These are phyloP conservation scores for Psilocybe sp. DNA, from an alignment of 768 basidiomycete species.

Conservation along the genomic window DNA sequence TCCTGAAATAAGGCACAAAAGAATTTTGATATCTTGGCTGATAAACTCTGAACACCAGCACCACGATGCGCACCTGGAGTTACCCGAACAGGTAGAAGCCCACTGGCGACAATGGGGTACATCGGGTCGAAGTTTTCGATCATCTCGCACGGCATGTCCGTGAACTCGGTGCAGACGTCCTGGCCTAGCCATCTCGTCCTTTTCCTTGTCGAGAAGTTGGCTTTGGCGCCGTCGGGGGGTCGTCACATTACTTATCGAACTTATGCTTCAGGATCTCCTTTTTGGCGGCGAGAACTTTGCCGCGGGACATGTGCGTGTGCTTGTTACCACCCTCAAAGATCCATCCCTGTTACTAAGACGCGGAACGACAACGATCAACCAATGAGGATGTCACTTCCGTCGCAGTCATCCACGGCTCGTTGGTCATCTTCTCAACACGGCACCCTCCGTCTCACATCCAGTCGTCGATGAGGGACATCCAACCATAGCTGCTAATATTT, in stretches of 20 bases:
- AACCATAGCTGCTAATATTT: too few relatives aligned
- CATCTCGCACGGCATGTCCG: constrained; percentile 84
- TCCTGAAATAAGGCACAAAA: too few relatives aligned
- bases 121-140: constrained; percentile 89
- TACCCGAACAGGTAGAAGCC: constrained; percentile 88
- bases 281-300: constrained; percentile 69
- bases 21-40: too few relatives aligned
- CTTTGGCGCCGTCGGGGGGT: constrained; percentile 72
- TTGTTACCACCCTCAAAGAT: too few relatives aligned
- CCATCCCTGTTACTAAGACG: too few relatives aligned
- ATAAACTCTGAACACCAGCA: too few relatives aligned
- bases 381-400: too few relatives aligned
- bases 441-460: too few relatives aligned
- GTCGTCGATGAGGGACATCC: too few relatives aligned
- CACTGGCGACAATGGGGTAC: constrained; percentile 91
- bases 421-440: too few relatives aligned
- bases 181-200: constrained; percentile 91
- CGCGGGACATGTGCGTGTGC: constrained; percentile 30
- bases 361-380: too few relatives aligned
- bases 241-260: constrained; percentile 96
- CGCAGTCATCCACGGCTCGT: too few relatives aligned
- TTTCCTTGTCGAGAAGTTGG: constrained; percentile 88
- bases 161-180: constrained; percentile 90
- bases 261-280: constrained; percentile 91
- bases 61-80: constrained; percentile 87